Evolutionary conservation across 2,329 filamentous ascomycete genomes (phyloP), one percentile per base, ranked within the genome.

Genomic region (Sarocladium strictum): DNA sequence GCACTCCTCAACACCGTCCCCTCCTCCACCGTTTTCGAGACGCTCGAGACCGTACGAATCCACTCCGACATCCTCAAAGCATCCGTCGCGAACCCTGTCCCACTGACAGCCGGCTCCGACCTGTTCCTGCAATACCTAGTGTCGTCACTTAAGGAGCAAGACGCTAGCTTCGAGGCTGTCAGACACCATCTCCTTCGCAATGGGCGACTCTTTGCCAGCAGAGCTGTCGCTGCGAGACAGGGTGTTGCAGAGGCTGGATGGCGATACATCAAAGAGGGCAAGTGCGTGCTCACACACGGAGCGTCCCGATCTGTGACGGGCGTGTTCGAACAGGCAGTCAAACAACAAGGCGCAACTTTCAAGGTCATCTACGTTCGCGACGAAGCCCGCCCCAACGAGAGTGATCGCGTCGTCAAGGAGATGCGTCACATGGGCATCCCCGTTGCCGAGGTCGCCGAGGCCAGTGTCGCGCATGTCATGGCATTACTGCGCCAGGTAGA

Each of bases 71-170:
- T 84, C 63, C 83, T 99, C 59, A 93, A 92, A 69, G 78, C 79
- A 56, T 84, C 85, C 19, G 87, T 96, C 53, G 79, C 87, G 7
- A 97, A 99, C 72, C 89, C 92, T 14, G 89, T 97, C 55, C 93
- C 92, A 3, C 83, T 97, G 15, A 91, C 89, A 50, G 94, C 95
- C 54, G 94, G 94, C 64, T 96, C 92, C 57, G 92, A 97, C 69
- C 84, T 97, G 56, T 97, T 99, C 77, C 89, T 94, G 69, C 87
- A 93, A 67, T 97, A 96, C 72, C 83, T 99, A 62, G 87, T 96
- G 64, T 84, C 85, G 55, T 90, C 79, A 59, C 77, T 86, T 67
- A 80, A 80, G 72, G 76, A 79, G 73, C 76, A 78, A 60, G 72
- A 73, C 52, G 65, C 66, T 47, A 67, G 64, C 62, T 97, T 97